Evolutionary conservation across 75 land plant genomes (phyloP).

Genomic region (Picea sitchensis): DNA sequence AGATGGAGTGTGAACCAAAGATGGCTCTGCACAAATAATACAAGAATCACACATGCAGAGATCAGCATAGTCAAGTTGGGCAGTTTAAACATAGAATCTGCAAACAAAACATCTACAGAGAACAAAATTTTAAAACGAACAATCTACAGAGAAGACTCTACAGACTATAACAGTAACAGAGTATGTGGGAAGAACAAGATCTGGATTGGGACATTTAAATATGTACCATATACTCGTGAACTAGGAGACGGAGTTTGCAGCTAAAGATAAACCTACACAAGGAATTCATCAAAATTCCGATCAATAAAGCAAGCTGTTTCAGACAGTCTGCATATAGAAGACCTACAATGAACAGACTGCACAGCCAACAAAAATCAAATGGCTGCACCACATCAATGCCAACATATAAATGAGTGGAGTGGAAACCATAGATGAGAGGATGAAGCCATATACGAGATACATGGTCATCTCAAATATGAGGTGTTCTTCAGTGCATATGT

Average conservation of each 20-base stretch:
- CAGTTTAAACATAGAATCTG: too few relatives aligned
- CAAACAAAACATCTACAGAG: background rate
- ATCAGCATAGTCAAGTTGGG: too few relatives aligned
- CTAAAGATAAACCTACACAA: background rate
- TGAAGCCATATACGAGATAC: slow-evolving; percentile 2
- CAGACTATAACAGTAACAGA: too few relatives aligned
- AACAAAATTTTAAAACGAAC: slow-evolving; percentile 1
- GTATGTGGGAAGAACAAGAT: background rate
- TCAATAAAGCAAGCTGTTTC: background rate
- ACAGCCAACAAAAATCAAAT: background rate
- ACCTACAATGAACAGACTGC: background rate
- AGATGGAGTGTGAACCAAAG: background rate
- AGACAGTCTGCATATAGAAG: background rate
- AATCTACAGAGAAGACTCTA: too few relatives aligned
- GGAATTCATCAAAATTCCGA: background rate
- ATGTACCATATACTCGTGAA: slow-evolving; percentile 1
- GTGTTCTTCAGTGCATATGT: too few relatives aligned
- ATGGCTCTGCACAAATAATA: too few relatives aligned
- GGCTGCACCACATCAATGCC: background rate
- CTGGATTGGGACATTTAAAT: background rate
- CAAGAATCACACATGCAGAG: too few relatives aligned
- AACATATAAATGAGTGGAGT: too few relatives aligned
- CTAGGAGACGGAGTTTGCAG: slow-evolving; percentile 2
- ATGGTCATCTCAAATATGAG: background rate
- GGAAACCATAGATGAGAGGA: too few relatives aligned